Conservation (phyloP, 1,139 yeast genomes). For the Yamadazyma atmosphaerica region DNA sequence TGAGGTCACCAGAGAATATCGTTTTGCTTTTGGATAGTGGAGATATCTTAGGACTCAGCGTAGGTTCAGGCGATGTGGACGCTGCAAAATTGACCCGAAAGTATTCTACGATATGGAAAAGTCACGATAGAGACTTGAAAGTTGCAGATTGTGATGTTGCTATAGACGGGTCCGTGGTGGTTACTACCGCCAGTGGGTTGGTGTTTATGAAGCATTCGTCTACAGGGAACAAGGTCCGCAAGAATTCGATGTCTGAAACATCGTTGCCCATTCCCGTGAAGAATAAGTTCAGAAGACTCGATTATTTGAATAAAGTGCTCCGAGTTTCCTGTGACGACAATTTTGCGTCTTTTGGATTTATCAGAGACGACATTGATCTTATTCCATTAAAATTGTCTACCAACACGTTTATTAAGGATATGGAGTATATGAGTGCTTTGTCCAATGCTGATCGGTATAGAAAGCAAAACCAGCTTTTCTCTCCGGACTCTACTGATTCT, state of each 20-base stretch:
- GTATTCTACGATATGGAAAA: constrained; percentile 47
- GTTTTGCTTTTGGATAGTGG: constrained; percentile 55
- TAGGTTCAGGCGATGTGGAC: constrained; percentile 19
- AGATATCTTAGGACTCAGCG: constrained; percentile 42
- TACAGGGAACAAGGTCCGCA: constrained; percentile 21
- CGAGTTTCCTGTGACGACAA: constrained; percentile 65
- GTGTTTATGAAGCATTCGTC: constrained; percentile 42
- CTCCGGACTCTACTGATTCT: constrained; percentile 15
- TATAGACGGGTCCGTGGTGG: constrained; percentile 64
- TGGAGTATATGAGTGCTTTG: constrained; percentile 52
- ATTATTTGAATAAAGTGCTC: constrained; percentile 52
- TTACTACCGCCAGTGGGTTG: constrained; percentile 69
- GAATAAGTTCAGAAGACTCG: constrained; percentile 56
- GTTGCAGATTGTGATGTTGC: constrained; percentile 66
- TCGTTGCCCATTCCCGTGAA: constrained; percentile 27
- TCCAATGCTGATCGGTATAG: constrained; percentile 22
- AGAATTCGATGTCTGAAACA: constrained; percentile 34
- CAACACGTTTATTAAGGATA: constrained; percentile 47
- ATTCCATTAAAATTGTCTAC: constrained; percentile 50
- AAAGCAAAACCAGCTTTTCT: constrained; percentile 39
- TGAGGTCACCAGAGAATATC: constrained; percentile 36
- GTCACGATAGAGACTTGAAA: constrained; percentile 51
- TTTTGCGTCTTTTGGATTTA: constrained; percentile 67
- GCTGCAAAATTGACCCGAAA: constrained; percentile 15
- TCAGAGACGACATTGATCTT: constrained; percentile 61